These are phyloP conservation scores for Cyclotella sp. DNA, from an alignment of 108 stramenopile species.

Conservation along the genomic window DNA sequence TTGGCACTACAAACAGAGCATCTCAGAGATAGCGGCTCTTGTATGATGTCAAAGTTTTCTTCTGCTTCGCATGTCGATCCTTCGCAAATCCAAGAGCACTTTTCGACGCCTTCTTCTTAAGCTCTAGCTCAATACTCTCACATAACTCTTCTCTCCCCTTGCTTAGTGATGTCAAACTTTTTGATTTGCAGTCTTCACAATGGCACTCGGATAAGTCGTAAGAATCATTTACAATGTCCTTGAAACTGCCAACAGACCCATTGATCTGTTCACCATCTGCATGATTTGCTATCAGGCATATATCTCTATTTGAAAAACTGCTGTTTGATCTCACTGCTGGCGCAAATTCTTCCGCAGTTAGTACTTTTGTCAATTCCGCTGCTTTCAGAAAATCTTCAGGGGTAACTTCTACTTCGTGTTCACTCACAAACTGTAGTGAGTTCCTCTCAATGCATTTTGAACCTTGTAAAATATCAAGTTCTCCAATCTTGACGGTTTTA, in stretches of 20 bases:
- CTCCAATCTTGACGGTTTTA: neutral
- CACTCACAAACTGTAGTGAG: neutral
- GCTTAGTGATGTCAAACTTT: neutral
- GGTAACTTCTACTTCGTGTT: neutral
- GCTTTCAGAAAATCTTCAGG: neutral
- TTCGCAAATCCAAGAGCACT: neutral
- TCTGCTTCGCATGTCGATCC: neutral
- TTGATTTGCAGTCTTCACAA: neutral
- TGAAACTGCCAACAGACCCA: no score
- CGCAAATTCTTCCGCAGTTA: no score
- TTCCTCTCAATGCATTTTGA: neutral
- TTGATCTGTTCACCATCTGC: no score
- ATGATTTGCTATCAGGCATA: no score
- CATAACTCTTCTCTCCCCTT: neutral
- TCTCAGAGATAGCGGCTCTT: neutral
- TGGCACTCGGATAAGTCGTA: neutral
- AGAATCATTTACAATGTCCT: neutral
- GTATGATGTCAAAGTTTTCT: neutral
- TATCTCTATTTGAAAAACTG: no score
- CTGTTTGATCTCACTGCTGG: no score
- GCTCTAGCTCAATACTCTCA: conserved; percentile 11
- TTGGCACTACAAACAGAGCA: no score
- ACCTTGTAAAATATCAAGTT: neutral
- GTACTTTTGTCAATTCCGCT: no score
- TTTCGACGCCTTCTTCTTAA: neutral